phyloP scores from a whole-genome alignment of 106 monocot genomes.

The Agapanthus africanus region DNA sequence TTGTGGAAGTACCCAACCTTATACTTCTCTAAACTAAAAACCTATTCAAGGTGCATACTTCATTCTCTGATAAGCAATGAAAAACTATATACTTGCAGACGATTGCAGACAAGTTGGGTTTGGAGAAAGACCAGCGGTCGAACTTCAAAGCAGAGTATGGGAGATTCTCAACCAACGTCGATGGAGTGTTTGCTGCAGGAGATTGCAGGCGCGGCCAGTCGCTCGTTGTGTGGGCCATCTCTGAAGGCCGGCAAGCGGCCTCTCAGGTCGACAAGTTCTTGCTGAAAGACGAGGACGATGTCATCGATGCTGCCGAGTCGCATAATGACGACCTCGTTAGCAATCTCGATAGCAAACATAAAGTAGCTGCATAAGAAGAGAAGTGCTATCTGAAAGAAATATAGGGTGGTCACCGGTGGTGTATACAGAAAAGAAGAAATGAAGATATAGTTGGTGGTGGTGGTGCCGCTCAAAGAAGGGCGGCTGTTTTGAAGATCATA shows the following conservation, averaged over 20 bases:
- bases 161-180: conserved; percentile 69
- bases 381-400: too few species aligned
- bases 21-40: not conserved
- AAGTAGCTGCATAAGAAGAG: not conserved
- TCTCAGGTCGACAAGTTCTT: conserved; percentile 72
- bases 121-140: conserved; percentile 74
- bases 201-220: conserved; percentile 97
- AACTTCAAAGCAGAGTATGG: conserved; percentile 94
- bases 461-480: too few species aligned
- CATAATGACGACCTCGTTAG: not conserved
- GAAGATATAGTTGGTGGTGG: too few species aligned
- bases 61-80: too few species aligned
- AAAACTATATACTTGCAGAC: conserved; percentile 30
- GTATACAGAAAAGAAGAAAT: too few species aligned
- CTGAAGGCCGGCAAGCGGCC: conserved; percentile 86
- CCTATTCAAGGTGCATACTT: not conserved
- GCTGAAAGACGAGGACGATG: conserved; percentile 31
- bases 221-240: conserved; percentile 93
- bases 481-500: too few species aligned
- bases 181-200: conserved; percentile 92
- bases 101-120: conserved; percentile 63
- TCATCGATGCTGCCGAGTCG: not conserved
- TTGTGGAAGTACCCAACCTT: too few species aligned
- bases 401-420: too few species aligned
- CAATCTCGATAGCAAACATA: conserved; percentile 10